Evolutionary conservation across 495 filamentous ascomycete genomes (phyloP).

Genomic region (Lichina pygmaea): DNA sequence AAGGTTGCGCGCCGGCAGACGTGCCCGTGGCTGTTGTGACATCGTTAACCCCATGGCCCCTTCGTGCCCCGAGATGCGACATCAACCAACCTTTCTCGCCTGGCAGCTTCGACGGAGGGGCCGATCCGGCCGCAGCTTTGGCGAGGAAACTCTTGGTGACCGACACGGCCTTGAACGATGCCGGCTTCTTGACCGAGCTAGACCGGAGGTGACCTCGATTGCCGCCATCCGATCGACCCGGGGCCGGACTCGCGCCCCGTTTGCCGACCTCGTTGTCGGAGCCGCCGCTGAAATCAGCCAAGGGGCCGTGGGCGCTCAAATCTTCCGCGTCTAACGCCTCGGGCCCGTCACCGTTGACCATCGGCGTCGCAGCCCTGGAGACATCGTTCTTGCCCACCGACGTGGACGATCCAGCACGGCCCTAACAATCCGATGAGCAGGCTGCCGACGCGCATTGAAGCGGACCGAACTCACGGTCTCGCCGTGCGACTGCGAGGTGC

Average conservation of each 20-base stretch:
- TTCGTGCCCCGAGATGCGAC: not conserved
- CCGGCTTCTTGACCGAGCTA: conserved; percentile 53
- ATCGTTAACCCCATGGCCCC: not conserved
- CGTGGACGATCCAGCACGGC: not conserved
- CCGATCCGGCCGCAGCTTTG: conserved; percentile 19
- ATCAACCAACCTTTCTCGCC: conserved; percentile 11
- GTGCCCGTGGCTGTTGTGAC: not conserved
- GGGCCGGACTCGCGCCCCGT: conserved; percentile 11
- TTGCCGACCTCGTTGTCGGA: conserved; percentile 38
- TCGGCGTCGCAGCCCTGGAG: not conserved
- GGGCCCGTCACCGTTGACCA: not conserved
- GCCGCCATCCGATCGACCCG: conserved; percentile 12
- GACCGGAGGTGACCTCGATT: conserved; percentile 13
- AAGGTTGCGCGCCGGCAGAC: conserved; percentile 3
- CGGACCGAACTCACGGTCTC: no score
- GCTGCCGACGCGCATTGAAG: no score
- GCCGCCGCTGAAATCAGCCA: conserved; percentile 23
- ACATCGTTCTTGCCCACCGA: not conserved
- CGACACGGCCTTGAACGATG: conserved; percentile 83
- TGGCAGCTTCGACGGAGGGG: conserved; percentile 6
- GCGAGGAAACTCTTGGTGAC: conserved; percentile 74
- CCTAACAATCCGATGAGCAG: no score
- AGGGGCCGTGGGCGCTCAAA: conserved; percentile 7
- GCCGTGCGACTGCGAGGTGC: no score
- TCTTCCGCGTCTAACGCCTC: conserved; percentile 6